phyloP scores from a whole-genome alignment of 2,329 filamentous ascomycete species.

The Penicillium sp. region DNA sequence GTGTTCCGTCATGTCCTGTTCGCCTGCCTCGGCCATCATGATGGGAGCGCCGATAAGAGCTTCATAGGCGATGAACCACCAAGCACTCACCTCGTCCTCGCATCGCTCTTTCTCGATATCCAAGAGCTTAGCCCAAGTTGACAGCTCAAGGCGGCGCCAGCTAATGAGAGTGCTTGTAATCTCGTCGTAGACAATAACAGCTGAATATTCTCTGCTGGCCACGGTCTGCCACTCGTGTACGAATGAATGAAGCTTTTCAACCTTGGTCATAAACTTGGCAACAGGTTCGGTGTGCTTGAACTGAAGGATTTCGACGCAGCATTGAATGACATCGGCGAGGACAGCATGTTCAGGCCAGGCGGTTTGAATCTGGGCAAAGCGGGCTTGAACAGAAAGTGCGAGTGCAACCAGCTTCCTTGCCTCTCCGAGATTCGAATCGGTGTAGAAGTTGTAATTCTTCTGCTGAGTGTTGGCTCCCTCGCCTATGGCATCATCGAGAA shows the following conservation, averaged over 20 bases:
- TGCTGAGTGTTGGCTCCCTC: constrained; percentile 47
- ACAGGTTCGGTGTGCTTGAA: constrained; percentile 79
- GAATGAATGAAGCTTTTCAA: constrained; percentile 81
- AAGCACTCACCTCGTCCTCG: constrained; percentile 74
- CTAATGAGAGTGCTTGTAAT: constrained; percentile 78
- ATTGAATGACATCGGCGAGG: constrained; percentile 72
- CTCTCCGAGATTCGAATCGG: constrained; percentile 73
- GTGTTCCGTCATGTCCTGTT: constrained; percentile 64
- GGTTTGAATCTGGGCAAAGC: constrained; percentile 68
- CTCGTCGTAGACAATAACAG: constrained; percentile 68
- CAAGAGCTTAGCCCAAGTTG: constrained; percentile 86
- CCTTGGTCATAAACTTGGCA: constrained; percentile 77
- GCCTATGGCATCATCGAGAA: constrained; percentile 62
- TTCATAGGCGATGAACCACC: constrained; percentile 98
- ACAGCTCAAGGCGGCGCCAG: constrained; percentile 88
- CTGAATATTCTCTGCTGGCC: constrained; percentile 76
- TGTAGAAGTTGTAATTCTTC: constrained; percentile 81
- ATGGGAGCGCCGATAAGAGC: constrained; percentile 76
- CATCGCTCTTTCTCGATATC: constrained; percentile 79
- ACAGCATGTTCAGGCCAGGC: constrained; percentile 73
- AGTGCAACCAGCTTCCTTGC: constrained; percentile 70
- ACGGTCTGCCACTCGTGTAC: constrained; percentile 96
- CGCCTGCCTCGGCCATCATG: constrained; percentile 59
- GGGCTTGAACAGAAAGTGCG: constrained; percentile 65
- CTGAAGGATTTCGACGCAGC: constrained; percentile 72